Base-by-base conservation (phyloP, 495 filamentous ascomycete species). In the Baudoinia panamericana region DNA sequence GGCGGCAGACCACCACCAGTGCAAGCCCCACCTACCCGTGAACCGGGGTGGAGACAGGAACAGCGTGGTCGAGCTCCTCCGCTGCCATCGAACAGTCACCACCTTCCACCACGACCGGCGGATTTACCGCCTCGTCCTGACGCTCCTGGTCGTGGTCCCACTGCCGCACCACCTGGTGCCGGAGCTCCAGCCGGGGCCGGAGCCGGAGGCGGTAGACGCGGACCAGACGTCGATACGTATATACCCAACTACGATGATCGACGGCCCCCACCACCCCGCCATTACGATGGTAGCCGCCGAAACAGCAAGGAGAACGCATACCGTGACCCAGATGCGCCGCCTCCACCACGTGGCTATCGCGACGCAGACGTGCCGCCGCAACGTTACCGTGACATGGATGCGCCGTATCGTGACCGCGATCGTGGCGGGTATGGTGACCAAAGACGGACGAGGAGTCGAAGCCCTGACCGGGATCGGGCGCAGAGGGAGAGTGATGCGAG, bases 141-240 rank as follows among this genome's bases (percentile, higher is more conserved):
- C 18, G 25, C 30, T 32, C 16, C 43, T 1, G 21, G 16, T 34
- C 50, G 43, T 22, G 41, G 42, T 16, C 29, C 39, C 32, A 37
- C n/a, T n/a, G n/a, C n/a, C n/a, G n/a, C 41, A 22, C 58, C 56
- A 16, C 39, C 43, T 18, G 17, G 15, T 10, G 10, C 21, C 4
- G 18, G 23, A 10, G 30, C 8, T 16, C 30, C 17, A 19, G 36
- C 16, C 1, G 13, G 18, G 13, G 41, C n/a, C 23, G 35, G 7
- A 21, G 35, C 30, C 25, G 32, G 34, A 31, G 13, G 25, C 15
- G 26, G 30, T 20, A 30, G 37, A 13, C 11, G 40, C 13, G 36
- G 39, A 13, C 10, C 23, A 6, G 20, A 46, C 17, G 41, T 48
- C 1, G 60, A 63, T 36, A 54, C 44, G 1, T 61, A 63, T 46